These are phyloP conservation scores for Fusarium praegraminearum DNA, from an alignment of 2,329 filamentous ascomycete species.

Conservation along the genomic window DNA sequence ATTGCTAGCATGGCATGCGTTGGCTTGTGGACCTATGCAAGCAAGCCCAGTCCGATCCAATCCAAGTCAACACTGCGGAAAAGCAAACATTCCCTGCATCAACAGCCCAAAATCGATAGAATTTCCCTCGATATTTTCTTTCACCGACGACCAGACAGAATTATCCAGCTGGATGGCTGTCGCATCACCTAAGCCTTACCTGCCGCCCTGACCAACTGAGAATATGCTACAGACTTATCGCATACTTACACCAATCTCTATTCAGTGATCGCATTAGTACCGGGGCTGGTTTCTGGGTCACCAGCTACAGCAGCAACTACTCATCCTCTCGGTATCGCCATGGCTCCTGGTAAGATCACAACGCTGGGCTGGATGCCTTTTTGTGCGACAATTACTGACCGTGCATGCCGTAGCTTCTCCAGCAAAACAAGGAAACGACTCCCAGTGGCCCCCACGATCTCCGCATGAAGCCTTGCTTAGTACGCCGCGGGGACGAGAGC, in stretches of 20 bases:
- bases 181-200: conserved; percentile 27
- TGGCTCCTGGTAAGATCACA: conserved; percentile 47
- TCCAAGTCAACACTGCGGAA: conserved; percentile 18
- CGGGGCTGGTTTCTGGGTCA: conserved; percentile 32
- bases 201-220: conserved; percentile 31
- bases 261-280: conserved; percentile 33
- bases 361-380: background rate
- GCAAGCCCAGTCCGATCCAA: conserved; percentile 21
- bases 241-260: conserved; percentile 17
- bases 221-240: conserved; percentile 37
- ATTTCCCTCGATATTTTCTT: conserved; percentile 17
- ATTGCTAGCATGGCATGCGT: conserved; percentile 4
- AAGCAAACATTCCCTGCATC: conserved; percentile 36
- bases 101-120: conserved; percentile 28
- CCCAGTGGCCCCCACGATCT: conserved; percentile 75
- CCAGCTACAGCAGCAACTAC: conserved; percentile 12
- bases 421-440: conserved; percentile 58
- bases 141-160: background rate
- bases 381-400: conserved; percentile 27
- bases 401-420: conserved; percentile 41
- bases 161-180: conserved; percentile 40
- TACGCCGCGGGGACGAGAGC: conserved; percentile 83
- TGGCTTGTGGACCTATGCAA: conserved; percentile 15
- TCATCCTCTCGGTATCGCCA: conserved; percentile 35
- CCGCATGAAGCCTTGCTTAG: conserved; percentile 73